Conservation (phyloP, 495 filamentous ascomycete genomes). For the Trichodelitschia bisporula region DNA sequence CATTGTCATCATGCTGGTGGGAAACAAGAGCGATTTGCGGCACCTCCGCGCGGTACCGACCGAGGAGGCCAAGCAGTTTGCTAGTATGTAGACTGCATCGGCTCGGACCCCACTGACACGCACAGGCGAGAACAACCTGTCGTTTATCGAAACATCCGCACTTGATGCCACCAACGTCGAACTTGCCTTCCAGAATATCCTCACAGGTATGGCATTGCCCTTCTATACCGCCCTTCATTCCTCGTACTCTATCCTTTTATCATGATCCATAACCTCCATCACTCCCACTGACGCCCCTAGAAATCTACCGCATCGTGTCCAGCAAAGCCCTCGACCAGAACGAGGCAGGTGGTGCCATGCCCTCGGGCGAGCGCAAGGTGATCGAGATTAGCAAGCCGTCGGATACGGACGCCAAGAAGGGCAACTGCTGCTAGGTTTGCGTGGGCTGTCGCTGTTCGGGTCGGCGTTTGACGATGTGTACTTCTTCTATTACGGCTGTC, state of each 20-base stretch:
- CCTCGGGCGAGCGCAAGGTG: conserved; percentile 40
- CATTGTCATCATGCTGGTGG: conserved; percentile 99
- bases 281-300: no score
- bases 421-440: conserved; percentile 74
- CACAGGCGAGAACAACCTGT: conserved; percentile 77
- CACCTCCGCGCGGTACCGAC: conserved; percentile 94
- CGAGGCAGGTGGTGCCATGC: conserved; percentile 48
- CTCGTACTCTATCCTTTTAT: background rate
- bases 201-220: conserved; percentile 67
- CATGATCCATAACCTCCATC: no score
- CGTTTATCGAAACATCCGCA: conserved; percentile 97
- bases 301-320: conserved; percentile 98
- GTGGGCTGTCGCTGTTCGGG: no score
- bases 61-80: conserved; percentile 95
- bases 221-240: background rate
- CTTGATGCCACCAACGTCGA: conserved; percentile 98
- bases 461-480: no score
- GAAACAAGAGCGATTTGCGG: conserved; percentile 99
- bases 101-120: background rate
- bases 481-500: no score
- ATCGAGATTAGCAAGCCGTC: conserved; percentile 64
- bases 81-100: conserved; percentile 36
- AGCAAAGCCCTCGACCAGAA: conserved; percentile 84
- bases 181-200: conserved; percentile 97
- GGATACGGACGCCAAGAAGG: conserved; percentile 51